Evolutionary conservation across 495 filamentous ascomycete genomes (phyloP).

Genomic region (Annulohypoxylon bovei): DNA sequence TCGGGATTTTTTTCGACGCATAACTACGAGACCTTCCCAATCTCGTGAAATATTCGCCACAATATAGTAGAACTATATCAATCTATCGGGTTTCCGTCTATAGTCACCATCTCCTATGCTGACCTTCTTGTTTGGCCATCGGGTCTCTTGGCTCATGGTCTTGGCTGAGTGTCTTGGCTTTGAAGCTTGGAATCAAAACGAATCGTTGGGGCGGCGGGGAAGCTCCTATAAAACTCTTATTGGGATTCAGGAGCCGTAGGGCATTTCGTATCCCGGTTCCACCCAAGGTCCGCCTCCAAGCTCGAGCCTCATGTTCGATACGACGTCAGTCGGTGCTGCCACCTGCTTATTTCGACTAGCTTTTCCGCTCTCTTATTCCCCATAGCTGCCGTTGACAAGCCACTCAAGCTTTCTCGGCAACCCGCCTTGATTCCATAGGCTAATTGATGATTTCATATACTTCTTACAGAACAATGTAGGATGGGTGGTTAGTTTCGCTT

Average conservation of each 20-base stretch:
- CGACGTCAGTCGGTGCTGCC: conserved; percentile 29
- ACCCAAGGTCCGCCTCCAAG: conserved; percentile 16
- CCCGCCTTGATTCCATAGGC: not conserved
- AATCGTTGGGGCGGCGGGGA: conserved; percentile 23
- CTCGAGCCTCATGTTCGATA: conserved; percentile 40
- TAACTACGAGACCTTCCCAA: conserved; percentile 35
- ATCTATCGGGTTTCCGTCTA: conserved; percentile 26
- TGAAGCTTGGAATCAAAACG: conserved; percentile 16
- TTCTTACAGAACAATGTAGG: not conserved
- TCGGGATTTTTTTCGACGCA: conserved; percentile 10
- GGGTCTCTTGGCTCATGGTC: conserved; percentile 15
- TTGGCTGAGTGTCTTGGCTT: not conserved
- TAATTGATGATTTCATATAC: not conserved
- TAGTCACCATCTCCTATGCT: conserved; percentile 17
- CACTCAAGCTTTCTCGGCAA: conserved; percentile 22
- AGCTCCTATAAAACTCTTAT: conserved; percentile 12
- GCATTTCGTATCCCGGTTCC: conserved; percentile 27
- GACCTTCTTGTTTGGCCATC: conserved; percentile 31
- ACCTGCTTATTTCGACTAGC: conserved; percentile 38
- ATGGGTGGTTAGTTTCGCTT: not conserved
- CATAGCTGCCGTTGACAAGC: conserved; percentile 8
- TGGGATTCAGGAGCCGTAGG: conserved; percentile 18
- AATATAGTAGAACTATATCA: conserved; percentile 20
- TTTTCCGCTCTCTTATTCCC: conserved; percentile 17
- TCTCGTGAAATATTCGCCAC: conserved; percentile 24